phyloP scores from a whole-genome alignment of 208 protist species.

The Crithidia thermophila region DNA sequence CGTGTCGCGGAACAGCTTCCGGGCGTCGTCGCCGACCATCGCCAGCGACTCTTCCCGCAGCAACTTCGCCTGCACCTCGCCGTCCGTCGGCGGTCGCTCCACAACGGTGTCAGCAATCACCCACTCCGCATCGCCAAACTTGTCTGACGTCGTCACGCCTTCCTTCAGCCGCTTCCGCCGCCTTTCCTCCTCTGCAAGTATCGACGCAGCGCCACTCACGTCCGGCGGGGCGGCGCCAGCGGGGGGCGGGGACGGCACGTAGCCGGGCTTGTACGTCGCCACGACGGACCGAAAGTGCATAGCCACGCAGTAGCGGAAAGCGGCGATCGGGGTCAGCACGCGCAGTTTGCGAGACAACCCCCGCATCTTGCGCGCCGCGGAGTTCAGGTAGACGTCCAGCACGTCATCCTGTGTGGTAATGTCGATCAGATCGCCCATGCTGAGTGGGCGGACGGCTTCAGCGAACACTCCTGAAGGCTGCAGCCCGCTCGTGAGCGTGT shows the following conservation, averaged over 20 bases:
- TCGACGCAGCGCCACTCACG: not conserved
- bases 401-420: constrained; percentile 47
- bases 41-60: constrained; percentile 6
- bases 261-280: not conserved
- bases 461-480: not conserved
- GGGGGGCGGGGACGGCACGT: no score
- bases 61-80: not conserved
- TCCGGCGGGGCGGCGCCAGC: not conserved
- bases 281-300: not conserved
- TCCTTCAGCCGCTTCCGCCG: not conserved
- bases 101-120: constrained; percentile 25
- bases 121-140: not conserved
- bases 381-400: constrained; percentile 33
- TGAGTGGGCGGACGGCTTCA: constrained; percentile 15
- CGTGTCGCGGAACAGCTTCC: constrained; percentile 26
- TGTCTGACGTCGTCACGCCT: not conserved
- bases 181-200: not conserved
- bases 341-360: constrained; percentile 38
- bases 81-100: not conserved
- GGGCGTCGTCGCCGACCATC: constrained; percentile 20
- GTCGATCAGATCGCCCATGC: constrained; percentile 30
- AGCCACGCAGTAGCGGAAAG: constrained; percentile 27
- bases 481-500: not conserved
- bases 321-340: constrained; percentile 28
- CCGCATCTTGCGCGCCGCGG: constrained; percentile 20